Percentiles rank a stretch among this genome's conserved stretches.
Evolutionary conservation across 257 asterid genomes (phyloP).

Genomic region (Fraxinus cuspidata): DNA sequence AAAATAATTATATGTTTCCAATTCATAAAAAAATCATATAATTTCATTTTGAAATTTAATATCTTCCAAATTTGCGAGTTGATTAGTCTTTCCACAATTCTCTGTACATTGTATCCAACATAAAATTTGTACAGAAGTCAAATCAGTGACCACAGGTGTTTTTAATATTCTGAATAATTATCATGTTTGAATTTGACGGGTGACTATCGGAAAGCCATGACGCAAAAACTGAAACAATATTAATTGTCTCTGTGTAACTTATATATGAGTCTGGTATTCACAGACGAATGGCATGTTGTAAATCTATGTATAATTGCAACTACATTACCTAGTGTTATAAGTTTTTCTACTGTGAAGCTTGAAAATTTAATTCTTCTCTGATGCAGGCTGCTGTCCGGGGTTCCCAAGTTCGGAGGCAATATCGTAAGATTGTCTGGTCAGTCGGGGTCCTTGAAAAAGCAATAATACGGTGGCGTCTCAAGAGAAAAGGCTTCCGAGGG

Average conservation of each 20-base stretch:
- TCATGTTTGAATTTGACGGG: neutral
- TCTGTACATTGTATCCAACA: too few relatives aligned
- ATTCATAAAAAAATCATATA: too few relatives aligned
- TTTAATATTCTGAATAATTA: neutral
- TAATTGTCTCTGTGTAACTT: neutral
- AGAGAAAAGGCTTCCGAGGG: conserved; percentile 94
- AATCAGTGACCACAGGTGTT: neutral
- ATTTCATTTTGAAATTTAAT: too few relatives aligned
- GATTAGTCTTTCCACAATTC: too few relatives aligned
- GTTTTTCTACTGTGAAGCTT: conserved; percentile 2
- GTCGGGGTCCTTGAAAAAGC: conserved; percentile 96
- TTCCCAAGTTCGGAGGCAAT: conserved; percentile 76
- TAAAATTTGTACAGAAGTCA: neutral
- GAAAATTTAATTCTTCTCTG: conserved; percentile 15
- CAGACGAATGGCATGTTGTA: neutral
- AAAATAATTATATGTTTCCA: too few relatives aligned
- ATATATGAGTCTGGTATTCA: neutral
- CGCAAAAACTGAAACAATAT: neutral
- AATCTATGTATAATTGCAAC: neutral
- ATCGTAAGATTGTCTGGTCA: conserved; percentile 76
- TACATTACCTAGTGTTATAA: neutral
- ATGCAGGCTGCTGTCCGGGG: conserved; percentile 81
- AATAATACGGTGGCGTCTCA: conserved; percentile 86
- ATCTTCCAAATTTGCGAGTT: too few relatives aligned
- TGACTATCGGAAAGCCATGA: neutral